Conservation (phyloP, 148 eudicot genomes). For the Fagopyrum homotropicum region DNA sequence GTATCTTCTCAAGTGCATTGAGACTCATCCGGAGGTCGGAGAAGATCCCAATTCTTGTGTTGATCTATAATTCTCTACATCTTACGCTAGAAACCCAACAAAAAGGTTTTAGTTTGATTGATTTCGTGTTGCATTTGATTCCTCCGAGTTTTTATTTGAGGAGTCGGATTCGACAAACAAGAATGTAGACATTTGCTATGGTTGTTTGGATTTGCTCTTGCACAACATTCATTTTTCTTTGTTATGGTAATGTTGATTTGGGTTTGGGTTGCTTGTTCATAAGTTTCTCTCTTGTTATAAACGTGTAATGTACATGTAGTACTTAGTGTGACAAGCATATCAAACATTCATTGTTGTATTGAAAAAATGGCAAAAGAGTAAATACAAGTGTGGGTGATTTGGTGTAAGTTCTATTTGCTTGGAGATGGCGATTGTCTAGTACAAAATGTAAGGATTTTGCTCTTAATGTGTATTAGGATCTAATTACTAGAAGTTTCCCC, state of each 20-base stretch:
- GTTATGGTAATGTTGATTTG: background rate
- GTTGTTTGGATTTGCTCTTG: conserved; percentile 4
- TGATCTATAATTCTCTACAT: background rate
- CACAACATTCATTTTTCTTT: background rate
- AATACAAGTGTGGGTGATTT: background rate
- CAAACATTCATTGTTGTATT: background rate
- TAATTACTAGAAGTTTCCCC: too few species aligned
- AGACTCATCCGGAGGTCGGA: conserved; percentile 23
- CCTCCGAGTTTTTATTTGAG: background rate
- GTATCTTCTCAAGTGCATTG: conserved; percentile 67
- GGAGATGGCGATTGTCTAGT: background rate
- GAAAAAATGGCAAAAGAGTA: background rate
- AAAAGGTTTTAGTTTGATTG: background rate
- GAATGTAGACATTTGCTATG: background rate
- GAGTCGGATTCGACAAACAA: background rate
- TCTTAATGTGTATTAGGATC: background rate
- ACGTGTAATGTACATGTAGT: background rate
- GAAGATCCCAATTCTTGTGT: background rate
- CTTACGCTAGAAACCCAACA: too few species aligned
- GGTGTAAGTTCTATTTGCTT: background rate
- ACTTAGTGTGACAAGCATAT: background rate
- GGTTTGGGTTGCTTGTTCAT: background rate
- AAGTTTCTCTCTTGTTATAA: background rate
- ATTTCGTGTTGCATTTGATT: background rate
- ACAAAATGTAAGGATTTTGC: background rate